Evolutionary conservation across 2,329 filamentous ascomycete species (phyloP), one percentile per base, ranked within the genome.

Genomic region (Talaromyces sp.): DNA sequence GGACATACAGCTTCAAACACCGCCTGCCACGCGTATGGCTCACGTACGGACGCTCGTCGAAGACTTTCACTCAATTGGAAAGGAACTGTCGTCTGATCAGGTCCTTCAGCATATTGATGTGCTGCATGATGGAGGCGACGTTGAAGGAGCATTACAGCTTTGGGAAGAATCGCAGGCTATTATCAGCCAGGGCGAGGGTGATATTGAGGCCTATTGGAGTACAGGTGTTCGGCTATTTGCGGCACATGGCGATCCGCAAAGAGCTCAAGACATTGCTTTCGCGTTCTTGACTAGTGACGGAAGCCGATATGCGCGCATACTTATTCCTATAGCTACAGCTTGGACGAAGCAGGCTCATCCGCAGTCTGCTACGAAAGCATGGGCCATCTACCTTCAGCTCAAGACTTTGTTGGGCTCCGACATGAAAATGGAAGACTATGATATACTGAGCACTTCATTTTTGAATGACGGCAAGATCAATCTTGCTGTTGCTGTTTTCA

Each of bases 361-460:
- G 72, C 55, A 79, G 71, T 63, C 83, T 78, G 80, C 80, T 31
- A 75, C 83, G 18, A 81, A 81, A 65, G 90, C 90, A 0, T 93
- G 89, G 86, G 76, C 81, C 25, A 73, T 85, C 1, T 95, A 93
- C 73, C 76, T 86, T 40, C 81, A 82, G 58, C 80, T 96, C 67
- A 86, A 87, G 64, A 77, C 81, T 28, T 80, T 83, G 5, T 79
- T 92, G 1, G 86, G 84, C 0, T 71, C 80, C 25, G 75, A 81
- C 0, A 88, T 92, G 77, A 84, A 80, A 2, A 86, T 93, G 70
- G 78, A 86, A 18, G 89, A 96, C 70, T 96, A 93, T 69, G 92
- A 96, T 72, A 80, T 84, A 64, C 83, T 93, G 39, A 87, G 89
- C 54, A 83, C 88, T 21, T 84, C 84, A 50, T 91, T 96, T 69